Evolutionary conservation across 2,329 filamentous ascomycete genomes (phyloP).

Genomic region (Fusarium palustre): DNA sequence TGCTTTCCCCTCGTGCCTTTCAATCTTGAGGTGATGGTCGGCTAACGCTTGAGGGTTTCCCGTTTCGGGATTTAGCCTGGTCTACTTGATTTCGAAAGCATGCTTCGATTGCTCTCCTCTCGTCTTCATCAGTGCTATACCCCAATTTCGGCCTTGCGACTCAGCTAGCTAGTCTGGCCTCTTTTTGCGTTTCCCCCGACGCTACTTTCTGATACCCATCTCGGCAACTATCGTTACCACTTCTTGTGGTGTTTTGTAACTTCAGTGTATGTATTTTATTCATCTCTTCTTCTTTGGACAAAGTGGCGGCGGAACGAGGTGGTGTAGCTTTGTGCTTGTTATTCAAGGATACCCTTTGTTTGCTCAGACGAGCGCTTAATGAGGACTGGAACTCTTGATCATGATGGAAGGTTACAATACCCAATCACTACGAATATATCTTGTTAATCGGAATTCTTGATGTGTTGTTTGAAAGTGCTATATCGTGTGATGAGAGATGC

Average conservation of each 20-base stretch:
- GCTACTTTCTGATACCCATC: slow-evolving; percentile 36
- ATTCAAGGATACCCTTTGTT: slow-evolving; percentile 35
- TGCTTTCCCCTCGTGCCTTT: slow-evolving; percentile 26
- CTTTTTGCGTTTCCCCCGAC: slow-evolving; percentile 12
- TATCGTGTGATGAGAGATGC: not conserved
- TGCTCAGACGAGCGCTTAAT: slow-evolving; percentile 32
- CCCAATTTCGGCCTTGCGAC: slow-evolving; percentile 7
- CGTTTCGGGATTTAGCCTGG: slow-evolving; percentile 50
- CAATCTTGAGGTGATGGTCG: slow-evolving; percentile 33
- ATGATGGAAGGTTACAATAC: slow-evolving; percentile 33
- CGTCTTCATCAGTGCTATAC: slow-evolving; percentile 37
- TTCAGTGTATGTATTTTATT: slow-evolving; percentile 35
- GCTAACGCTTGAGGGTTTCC: slow-evolving; percentile 50
- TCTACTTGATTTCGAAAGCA: slow-evolving; percentile 52
- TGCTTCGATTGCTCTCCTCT: slow-evolving; percentile 23
- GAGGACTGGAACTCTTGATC: slow-evolving; percentile 19
- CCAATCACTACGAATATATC: slow-evolving; percentile 37
- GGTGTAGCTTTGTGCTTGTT: not conserved
- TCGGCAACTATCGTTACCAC: slow-evolving; percentile 5
- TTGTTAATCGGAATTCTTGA: not conserved
- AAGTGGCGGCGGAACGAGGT: slow-evolving; percentile 6
- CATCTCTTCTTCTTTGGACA: slow-evolving; percentile 3
- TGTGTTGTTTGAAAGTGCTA: not conserved
- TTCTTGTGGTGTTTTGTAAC: slow-evolving; percentile 1
- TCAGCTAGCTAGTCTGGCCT: slow-evolving; percentile 3